Conservation (phyloP, 345 rosid species). For the Garcia nutans region DNA sequence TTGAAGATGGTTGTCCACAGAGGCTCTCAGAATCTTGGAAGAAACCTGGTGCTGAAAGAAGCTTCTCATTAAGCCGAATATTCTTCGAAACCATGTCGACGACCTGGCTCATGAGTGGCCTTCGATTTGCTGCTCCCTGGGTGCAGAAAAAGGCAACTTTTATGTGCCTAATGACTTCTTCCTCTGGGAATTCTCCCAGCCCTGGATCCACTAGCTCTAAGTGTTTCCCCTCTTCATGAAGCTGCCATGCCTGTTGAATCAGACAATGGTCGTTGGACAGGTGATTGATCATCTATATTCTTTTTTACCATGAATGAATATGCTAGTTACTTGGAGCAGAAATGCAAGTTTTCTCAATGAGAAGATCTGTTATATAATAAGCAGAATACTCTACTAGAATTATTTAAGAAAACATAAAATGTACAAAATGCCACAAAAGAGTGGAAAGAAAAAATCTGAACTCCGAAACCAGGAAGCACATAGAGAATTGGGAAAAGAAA, state of each 20-base stretch:
- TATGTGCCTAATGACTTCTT: constrained; percentile 47
- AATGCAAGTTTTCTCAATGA: neutral
- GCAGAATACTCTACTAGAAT: neutral
- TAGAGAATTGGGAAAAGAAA: neutral
- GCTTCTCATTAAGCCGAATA: constrained; percentile 47
- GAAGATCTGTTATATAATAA: neutral
- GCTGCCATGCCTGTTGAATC: constrained; percentile 57
- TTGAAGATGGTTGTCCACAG: constrained; percentile 23
- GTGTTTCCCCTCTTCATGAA: constrained; percentile 46
- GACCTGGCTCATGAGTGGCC: constrained; percentile 69
- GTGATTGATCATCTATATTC: neutral
- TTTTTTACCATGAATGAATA: neutral
- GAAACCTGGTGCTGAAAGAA: constrained; percentile 60
- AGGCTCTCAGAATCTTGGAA: constrained; percentile 33
- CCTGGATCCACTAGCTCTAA: constrained; percentile 57
- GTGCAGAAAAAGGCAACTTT: constrained; percentile 76
- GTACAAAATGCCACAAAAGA: neutral
- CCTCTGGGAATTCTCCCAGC: constrained; percentile 47
- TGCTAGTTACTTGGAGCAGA: neutral
- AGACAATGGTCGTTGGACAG: neutral
- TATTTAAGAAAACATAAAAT: neutral
- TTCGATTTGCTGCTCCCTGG: constrained; percentile 48
- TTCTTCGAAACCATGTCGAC: constrained; percentile 56
- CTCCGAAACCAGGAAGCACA: neutral
- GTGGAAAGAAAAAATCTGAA: neutral